Conservation (phyloP, 2,329 filamentous ascomycete species). For the Colletotrichum viniferum region DNA sequence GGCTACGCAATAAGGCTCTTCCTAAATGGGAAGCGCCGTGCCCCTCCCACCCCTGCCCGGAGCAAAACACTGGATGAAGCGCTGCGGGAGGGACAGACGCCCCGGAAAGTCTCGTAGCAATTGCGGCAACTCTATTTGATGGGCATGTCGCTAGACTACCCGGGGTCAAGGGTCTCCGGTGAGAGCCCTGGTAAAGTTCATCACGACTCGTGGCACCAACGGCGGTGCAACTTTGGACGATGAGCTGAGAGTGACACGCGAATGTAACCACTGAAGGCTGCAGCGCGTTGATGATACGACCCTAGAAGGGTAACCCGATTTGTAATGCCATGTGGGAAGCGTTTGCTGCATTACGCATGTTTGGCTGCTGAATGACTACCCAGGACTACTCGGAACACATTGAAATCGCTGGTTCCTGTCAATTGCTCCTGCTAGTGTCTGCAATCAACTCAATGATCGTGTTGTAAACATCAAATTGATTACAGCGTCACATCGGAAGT, state of each 20-base stretch:
- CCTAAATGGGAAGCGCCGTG: neutral
- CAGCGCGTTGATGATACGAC: neutral
- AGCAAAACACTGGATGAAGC: neutral
- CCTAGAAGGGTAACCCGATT: neutral
- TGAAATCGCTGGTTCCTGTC: neutral
- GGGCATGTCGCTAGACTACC: no score
- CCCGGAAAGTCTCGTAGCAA: neutral
- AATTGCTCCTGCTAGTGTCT: neutral
- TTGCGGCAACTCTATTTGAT: neutral
- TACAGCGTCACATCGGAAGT: neutral
- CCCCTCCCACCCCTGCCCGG: neutral
- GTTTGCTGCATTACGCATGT: neutral
- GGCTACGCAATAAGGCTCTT: neutral
- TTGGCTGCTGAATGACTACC: neutral
- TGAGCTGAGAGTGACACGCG: neutral
- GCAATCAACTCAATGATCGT: neutral
- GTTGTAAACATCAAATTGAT: neutral
- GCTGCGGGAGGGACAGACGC: neutral
- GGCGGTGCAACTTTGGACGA: neutral
- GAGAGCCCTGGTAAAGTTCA: neutral
- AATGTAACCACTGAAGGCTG: neutral
- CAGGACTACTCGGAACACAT: neutral
- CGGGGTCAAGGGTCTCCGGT: neutral
- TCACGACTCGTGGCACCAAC: neutral
- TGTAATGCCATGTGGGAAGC: neutral